phyloP scores from a whole-genome alignment of 2,329 filamentous ascomycete genomes.

The Neonectria punicea region DNA sequence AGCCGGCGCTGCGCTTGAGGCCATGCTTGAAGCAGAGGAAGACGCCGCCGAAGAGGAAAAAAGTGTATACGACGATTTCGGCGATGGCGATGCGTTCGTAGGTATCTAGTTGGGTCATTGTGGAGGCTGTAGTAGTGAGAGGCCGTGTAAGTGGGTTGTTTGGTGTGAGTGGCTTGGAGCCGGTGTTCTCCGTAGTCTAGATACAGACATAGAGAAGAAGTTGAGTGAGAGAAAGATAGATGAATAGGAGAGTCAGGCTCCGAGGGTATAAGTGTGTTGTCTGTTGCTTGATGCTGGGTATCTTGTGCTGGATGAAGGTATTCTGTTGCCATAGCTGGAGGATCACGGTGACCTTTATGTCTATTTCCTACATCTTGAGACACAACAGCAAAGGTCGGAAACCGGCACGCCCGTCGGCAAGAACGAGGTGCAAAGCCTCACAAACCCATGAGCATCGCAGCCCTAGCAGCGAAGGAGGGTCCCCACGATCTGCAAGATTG shows the following conservation, averaged over 20 bases:
- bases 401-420: conserved; percentile 6
- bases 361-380: background rate
- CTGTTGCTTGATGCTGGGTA: background rate
- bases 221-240: background rate
- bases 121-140: conserved; percentile 4
- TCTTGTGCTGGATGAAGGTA: background rate
- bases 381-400: background rate
- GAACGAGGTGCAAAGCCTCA: conserved; percentile 8
- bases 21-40: conserved; percentile 59
- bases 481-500: conserved; percentile 1
- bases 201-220: background rate
- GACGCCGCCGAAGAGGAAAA: conserved; percentile 44
- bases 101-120: conserved; percentile 39
- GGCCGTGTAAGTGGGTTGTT: background rate
- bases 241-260: background rate
- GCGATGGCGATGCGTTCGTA: conserved; percentile 49
- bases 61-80: conserved; percentile 44
- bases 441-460: background rate
- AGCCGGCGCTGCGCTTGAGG: conserved; percentile 69
- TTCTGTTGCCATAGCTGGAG: background rate
- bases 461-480: background rate
- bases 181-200: background rate
- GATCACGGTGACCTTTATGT: conserved; percentile 5
- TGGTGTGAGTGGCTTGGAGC: background rate
- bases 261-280: background rate